phyloP scores from a whole-genome alignment of 176 grass and related monocot species.

The Dactylis glomerata region DNA sequence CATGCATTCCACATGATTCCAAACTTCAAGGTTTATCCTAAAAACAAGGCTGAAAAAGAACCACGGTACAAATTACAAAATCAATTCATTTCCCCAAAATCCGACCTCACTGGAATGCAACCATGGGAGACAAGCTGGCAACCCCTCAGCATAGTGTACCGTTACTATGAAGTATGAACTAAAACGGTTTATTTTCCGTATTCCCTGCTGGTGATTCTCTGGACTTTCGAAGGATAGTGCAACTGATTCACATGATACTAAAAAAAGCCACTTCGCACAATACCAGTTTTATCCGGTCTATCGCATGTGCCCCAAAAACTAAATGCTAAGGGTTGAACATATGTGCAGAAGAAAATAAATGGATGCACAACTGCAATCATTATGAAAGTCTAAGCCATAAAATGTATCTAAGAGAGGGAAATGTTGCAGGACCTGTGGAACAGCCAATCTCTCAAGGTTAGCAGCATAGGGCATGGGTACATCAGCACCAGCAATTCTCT shows the following conservation, averaged over 20 bases:
- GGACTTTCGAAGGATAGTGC: not conserved
- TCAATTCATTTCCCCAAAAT: not conserved
- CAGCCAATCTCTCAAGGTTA: conserved; percentile 91
- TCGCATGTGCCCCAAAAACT: not conserved
- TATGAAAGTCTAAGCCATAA: conserved; percentile 7
- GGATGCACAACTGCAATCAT: not conserved
- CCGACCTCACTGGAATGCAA: not conserved
- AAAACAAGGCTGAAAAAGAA: not conserved
- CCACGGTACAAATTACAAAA: not conserved
- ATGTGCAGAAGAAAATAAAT: conserved; percentile 4
- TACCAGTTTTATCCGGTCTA: not conserved
- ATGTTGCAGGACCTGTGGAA: conserved; percentile 68
- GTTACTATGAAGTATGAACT: not conserved
- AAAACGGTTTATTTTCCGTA: not conserved
- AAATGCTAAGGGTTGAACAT: not conserved
- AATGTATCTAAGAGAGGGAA: not conserved
- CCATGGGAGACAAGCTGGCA: not conserved
- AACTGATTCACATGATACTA: not conserved
- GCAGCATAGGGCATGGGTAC: conserved; percentile 97
- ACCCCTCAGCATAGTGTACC: not conserved
- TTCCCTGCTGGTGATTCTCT: not conserved
- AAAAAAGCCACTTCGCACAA: not conserved
- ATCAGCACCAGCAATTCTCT: conserved; percentile 94
- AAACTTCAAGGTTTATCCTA: not conserved
- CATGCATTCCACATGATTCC: not conserved